phyloP scores from a whole-genome alignment of 495 filamentous ascomycete species.

The Thozetella sp. region DNA sequence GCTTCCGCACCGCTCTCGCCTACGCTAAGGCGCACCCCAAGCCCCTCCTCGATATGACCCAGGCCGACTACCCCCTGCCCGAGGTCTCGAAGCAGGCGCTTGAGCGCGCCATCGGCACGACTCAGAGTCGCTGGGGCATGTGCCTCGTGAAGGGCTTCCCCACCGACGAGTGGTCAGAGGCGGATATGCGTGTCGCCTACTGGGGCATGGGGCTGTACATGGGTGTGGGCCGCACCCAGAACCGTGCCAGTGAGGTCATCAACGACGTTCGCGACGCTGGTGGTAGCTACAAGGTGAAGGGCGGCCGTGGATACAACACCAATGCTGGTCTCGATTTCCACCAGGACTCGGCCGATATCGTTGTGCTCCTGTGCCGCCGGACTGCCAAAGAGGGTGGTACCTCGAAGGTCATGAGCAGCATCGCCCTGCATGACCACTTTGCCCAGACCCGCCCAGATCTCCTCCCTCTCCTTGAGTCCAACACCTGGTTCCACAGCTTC shows the following conservation, averaged over 20 bases:
- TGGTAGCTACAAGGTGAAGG: background rate
- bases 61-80: conserved; percentile 1
- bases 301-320: background rate
- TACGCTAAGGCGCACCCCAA: background rate
- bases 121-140: background rate
- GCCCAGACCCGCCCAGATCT: background rate
- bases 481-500: conserved; percentile 2
- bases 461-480: background rate
- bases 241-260: conserved; percentile 3
- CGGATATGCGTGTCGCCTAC: background rate
- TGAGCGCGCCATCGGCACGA: background rate
- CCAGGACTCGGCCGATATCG: conserved; percentile 2
- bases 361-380: background rate
- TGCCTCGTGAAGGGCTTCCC: conserved; percentile 1
- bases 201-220: background rate
- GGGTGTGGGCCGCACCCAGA: background rate
- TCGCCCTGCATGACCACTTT: background rate
- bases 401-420: background rate
- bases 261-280: conserved; percentile 1
- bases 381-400: conserved; percentile 2
- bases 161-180: conserved; percentile 1
- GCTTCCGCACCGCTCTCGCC: background rate
- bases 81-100: background rate
- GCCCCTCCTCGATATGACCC: background rate
- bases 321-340: background rate